Evolutionary conservation across 345 rosid species (phyloP), one percentile per base, ranked within the genome.

Genomic region (Eucalyptus cloeziana): DNA sequence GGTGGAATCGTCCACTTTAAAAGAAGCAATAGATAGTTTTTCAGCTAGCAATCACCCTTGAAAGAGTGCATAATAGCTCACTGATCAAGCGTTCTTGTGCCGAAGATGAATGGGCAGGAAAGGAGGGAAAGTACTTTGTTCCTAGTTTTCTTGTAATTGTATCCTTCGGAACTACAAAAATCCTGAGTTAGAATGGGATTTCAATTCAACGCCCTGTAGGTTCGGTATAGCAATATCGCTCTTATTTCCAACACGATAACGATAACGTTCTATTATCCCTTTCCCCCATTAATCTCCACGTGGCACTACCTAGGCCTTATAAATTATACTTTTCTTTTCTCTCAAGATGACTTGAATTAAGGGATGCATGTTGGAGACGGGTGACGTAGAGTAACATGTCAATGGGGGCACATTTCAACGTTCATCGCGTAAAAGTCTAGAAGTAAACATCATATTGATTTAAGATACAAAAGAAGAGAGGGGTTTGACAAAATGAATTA

Each of bases 61-160:
- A 52, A 52, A 52, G 56, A 52, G 24, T 52, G 56, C 1, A 9
- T 52, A 7, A 52, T 52, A 52, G 56, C 56, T 52, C 4, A 8
- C 2, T 52, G 10, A 52, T 52, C 2, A 52, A 52, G 56, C 1
- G 4, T 0, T 52, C 22, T 3, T 17, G 9, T 3, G 4, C 9
- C 0, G 22, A 52, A 52, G 22, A 52, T 52, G 24, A 7, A 52
- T 2, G 8, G 9, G 22, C 1, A 8, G 56, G 21, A 52, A 9
- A 3, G 9, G 22, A 1, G 56, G 24, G 24, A 52, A 17, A 52
- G 56, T 52, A 52, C 56, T 52, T 52, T 1, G 9, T 52, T 52
- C 4, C 24, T 19, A 52, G 10, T 19, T 52, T 3, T 52, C 56
- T 52, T 52, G 24, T 17, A 52, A 1, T 52, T 52, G 56, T 1